These are phyloP conservation scores for Wickerhamiella occidentalis DNA, from an alignment of 805 yeast species.

Conservation along the genomic window DNA sequence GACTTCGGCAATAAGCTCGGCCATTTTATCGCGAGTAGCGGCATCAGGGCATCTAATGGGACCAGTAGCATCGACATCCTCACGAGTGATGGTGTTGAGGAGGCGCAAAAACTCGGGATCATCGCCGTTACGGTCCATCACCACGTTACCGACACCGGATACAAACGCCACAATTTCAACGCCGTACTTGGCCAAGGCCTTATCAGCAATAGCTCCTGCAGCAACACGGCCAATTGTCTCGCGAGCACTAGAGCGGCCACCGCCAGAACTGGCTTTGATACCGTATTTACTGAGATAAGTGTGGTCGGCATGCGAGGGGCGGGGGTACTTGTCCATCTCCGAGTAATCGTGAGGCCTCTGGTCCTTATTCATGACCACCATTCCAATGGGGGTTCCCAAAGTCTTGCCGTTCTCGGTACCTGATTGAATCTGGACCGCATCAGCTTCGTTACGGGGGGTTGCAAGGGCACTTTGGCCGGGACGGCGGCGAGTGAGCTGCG, in stretches of 20 bases:
- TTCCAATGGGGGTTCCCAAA: conserved; percentile 89
- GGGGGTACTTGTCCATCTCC: conserved; percentile 89
- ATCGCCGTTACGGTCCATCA: conserved; percentile 62
- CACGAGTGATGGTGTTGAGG: conserved; percentile 71
- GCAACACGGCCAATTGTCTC: conserved; percentile 99
- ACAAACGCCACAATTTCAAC: conserved; percentile 96
- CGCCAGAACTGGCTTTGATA: conserved; percentile 87
- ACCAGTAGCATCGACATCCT: conserved; percentile 72
- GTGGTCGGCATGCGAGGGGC: conserved; percentile 97
- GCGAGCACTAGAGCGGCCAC: conserved; percentile 94
- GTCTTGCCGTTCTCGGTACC: conserved; percentile 89
- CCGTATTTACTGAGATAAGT: conserved; percentile 88
- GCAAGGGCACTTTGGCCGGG: conserved; percentile 91
- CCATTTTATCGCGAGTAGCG: conserved; percentile 61
- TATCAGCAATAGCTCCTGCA: conserved; percentile 97
- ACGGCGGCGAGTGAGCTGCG: conserved; percentile 91
- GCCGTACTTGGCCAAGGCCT: conserved; percentile 59
- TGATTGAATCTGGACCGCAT: conserved; percentile 80
- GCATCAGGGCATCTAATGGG: conserved; percentile 91
- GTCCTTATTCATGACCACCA: conserved; percentile 87
- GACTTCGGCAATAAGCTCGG: conserved; percentile 71
- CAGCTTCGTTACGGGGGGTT: conserved; percentile 94
- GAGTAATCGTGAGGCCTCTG: conserved; percentile 94
- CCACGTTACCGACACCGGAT: conserved; percentile 72
- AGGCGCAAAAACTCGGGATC: conserved; percentile 52